Base-by-base conservation (phyloP, 208 protist genomes). In the Phytomonas sp. region DNA sequence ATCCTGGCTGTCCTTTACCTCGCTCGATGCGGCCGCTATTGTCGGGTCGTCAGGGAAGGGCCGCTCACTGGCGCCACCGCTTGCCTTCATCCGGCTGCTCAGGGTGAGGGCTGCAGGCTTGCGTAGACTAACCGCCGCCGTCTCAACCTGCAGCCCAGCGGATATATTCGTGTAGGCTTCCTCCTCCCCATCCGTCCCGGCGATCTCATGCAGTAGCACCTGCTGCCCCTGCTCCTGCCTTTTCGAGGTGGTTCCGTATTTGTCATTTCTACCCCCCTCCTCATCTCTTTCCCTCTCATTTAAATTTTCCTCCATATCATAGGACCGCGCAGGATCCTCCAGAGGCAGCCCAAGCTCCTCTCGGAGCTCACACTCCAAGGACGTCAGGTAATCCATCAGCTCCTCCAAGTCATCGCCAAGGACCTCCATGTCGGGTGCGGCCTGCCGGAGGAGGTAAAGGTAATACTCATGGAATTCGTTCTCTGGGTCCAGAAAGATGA, bases 391-490 rank as follows among this genome's bases (percentile, higher is more conserved):
- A 29, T 65, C 74, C 31, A 90, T 79, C 33, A 96, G 77, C 72
- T 96, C 85, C 51, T 94, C 88, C 9, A 93, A 61, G 67, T 93
- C 82, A 74, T 96, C 88, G 43, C 91, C 91, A 31, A 96, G 80
- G 9, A 93, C 79, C 59, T 94, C 85, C 70, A 96, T 68, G 60
- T 92, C 78, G 4, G 91, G 91, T 30, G 83, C 88, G 17, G 82
- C 79, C 61, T 89, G 74, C 6, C 81, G 80, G 40, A 96, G 76
- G 15, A 94, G 74, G 73, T 87, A 92, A 15, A 96, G 76, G 73
- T 96, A 96, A 71, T 92, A 96, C 71, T 78, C 85, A 79, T 96
- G 91, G 68, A 84, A 94, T 64, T 90, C 82, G 68, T 96, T 79
- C 46, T 89, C 87, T 4, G 88, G 87, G 69, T 94, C 78, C 11